Base-by-base conservation (phyloP, 257 asterid species). In the Solanum sitiens region DNA sequence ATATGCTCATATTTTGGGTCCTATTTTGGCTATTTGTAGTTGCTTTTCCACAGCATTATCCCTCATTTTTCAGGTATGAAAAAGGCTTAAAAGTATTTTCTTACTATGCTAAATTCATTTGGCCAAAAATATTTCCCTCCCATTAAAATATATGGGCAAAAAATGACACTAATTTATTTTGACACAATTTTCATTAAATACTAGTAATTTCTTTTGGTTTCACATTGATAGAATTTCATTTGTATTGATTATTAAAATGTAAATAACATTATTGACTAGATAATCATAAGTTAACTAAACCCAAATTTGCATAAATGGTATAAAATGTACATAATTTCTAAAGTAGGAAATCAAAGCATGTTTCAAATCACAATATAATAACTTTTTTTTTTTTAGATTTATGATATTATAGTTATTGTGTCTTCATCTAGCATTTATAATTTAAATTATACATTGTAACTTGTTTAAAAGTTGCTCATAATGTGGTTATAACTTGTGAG, bases 51-150 rank as follows among this genome's bases (percentile, higher is more conserved):
- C 37, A 5, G 89, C 98, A 2, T 4, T 93, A 7, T 87, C 93
- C 44, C 88, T 94, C 67, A 93, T 96, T 68, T 5, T 91, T 79
- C 99, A 93, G 96, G 99, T 37, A 37, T 37, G 39, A 37, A 37
- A 37, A 37, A 37, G 39, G 39, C 39, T 37, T 6, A 37, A 37
- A 1, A 5, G 39, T 37, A 37, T 37, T 37, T 37, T 37, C 39
- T 37, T 37, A 37, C 5, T 37, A 37, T 37, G 39, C 39, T 5
- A 37, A 37, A 37, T 37, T 5, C 39, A 37, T 37, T 37, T 37
- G 23, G 5, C 20, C 2, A 70, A 30, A 30, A 7, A 3, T 14
- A 70, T 27, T 14, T 68, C 4, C 25, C 13, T 68, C 13, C 15
- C 18, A 25, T 67, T 2, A n/a, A 67, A 67, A 67, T 2, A 27